Conservation (phyloP, 2,329 filamentous ascomycete genomes). For the Arthroderma uncinatum region DNA sequence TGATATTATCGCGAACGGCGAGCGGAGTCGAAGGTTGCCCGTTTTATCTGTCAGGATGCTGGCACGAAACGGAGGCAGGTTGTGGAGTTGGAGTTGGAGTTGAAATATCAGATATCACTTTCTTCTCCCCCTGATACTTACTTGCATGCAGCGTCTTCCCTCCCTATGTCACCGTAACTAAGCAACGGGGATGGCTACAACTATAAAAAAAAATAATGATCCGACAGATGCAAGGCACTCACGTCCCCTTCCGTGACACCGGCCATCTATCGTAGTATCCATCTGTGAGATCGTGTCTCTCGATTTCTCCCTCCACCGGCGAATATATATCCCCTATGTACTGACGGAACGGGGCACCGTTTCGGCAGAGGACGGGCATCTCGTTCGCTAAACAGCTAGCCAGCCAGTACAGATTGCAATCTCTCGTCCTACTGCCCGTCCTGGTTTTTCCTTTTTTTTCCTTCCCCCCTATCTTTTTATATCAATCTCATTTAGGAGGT, state of each 20-base stretch:
- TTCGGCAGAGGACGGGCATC: not conserved
- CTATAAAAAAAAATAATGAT: not conserved
- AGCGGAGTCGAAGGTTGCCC: too few relatives aligned
- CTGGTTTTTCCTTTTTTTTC: not conserved
- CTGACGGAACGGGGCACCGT: not conserved
- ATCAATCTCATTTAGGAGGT: not conserved
- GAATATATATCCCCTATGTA: not conserved
- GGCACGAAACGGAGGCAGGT: too few relatives aligned
- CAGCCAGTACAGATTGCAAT: constrained; percentile 1
- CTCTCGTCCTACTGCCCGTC: not conserved
- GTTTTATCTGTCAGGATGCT: too few relatives aligned
- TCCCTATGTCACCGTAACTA: not conserved
- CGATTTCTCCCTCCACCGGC: not conserved
- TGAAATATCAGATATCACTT: too few relatives aligned
- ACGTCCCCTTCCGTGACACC: not conserved
- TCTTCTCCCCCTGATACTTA: too few relatives aligned
- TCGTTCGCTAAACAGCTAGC: not conserved
- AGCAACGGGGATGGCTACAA: not conserved
- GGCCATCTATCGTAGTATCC: not conserved
- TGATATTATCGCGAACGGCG: too few relatives aligned
- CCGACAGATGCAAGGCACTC: constrained; percentile 4
- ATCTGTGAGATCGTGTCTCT: too few relatives aligned
- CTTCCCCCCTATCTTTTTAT: not conserved
- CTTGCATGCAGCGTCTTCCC: not conserved
- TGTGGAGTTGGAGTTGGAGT: too few relatives aligned